A percentile compares a stretch with the other conserved stretches of the same genome.
Conservation (phyloP, 2,329 filamentous ascomycete species). For the Diplodia seriata region DNA sequence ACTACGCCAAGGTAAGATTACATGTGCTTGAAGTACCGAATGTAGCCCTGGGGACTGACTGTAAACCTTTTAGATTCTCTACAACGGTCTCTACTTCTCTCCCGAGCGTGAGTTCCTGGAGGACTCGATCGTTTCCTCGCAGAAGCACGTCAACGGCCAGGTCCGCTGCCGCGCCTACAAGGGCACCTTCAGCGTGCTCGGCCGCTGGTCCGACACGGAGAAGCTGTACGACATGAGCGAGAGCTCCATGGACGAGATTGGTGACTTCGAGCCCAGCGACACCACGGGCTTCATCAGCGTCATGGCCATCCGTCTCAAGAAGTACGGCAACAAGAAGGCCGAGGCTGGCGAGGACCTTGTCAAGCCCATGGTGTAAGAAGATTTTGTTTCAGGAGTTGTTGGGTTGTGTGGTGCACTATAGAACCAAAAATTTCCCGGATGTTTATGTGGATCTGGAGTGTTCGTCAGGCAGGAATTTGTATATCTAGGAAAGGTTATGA, state of each 20-base stretch:
- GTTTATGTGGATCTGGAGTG: constrained; percentile 4
- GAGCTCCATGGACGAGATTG: constrained; percentile 73
- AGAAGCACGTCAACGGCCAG: constrained; percentile 51
- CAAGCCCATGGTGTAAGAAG: constrained; percentile 14
- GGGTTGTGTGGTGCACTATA: background rate
- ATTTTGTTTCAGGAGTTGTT: background rate
- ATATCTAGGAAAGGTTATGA: constrained; percentile 26
- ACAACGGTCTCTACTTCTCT: constrained; percentile 73
- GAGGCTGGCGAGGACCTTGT: constrained; percentile 33
- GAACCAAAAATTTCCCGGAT: constrained; percentile 9
- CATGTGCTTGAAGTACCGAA: constrained; percentile 43
- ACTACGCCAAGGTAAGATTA: constrained; percentile 59
- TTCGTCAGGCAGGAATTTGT: constrained; percentile 1
- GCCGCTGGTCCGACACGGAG: constrained; percentile 67
- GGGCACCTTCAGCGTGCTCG: constrained; percentile 67
- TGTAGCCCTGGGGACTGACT: background rate
- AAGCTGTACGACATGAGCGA: constrained; percentile 73
- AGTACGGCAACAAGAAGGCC: constrained; percentile 33
- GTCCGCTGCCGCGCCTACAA: constrained; percentile 72
- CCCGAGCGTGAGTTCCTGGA: constrained; percentile 76
- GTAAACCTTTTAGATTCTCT: constrained; percentile 41
- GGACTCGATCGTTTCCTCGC: constrained; percentile 57
- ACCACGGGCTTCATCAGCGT: constrained; percentile 74
- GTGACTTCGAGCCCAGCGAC: constrained; percentile 70
- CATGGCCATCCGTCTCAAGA: constrained; percentile 62